Base-by-base conservation (phyloP, 257 asterid species). In the Solanum virginianum region DNA sequence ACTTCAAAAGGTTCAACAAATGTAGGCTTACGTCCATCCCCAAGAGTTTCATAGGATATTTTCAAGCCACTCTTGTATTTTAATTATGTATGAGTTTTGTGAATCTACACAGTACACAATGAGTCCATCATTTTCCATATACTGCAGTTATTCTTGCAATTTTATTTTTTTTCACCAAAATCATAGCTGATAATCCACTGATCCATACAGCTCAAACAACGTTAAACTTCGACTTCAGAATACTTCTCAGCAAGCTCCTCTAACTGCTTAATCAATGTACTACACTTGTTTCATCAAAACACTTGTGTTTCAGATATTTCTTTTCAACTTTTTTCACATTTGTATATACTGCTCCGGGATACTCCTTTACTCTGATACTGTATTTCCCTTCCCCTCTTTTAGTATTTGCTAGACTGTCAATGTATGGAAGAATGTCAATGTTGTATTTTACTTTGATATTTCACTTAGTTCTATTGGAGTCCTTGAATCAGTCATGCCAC, bases 121-220 rank as follows among this genome's bases (percentile, higher is more conserved):
- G 17, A 51, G 56, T 51, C 56, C 54, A 29, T 84, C 86, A 63
- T 87, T 81, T 36, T 68, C 86, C 56, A 41, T 6, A 45, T 32
- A 20, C 49, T 68, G 24, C 72, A 45, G 47, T 51, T 82, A 84
- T 51, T 88, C 86, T 17, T 56, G 80, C 63, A 56, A 32, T n/a
- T n/a, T n/a, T n/a, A 32, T 57, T n/a, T 4, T 49, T 39, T 59
- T 81, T 85, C 17, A 87, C 86, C 20, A 89, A 89, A 86, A 13
- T 32, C 80, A 45, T 68, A 82, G 88, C 86, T 51, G 86, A 63
- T 45, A 49, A 75, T 56, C 69, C 80, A 86, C 89, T 85, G 12
- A 62, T 29, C 55, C 55, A 72, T 72, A 84, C 49, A 85, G 68
- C 63, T 83, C 87, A 18, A 89, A 85, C 85, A 45, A 86, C 75